A percentile compares a stretch with the other conserved stretches of the same genome.
Evolutionary conservation across 176 grass and related monocot genomes (phyloP).

Genomic region (Eragrostis nindensis): DNA sequence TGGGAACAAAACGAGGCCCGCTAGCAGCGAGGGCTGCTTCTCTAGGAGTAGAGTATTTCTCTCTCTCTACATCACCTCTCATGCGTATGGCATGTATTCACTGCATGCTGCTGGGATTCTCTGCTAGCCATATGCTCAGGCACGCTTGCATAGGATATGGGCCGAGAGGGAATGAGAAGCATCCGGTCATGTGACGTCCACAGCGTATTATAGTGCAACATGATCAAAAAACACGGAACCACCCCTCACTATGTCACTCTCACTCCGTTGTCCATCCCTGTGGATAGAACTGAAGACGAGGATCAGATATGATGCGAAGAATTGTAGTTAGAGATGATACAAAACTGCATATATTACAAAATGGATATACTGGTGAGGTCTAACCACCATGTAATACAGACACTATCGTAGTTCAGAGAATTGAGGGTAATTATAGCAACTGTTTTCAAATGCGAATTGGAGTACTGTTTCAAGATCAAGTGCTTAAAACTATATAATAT

Average conservation of each 20-base stretch:
- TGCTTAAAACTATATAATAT: background rate
- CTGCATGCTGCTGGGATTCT: constrained; percentile 39
- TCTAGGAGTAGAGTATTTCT: background rate
- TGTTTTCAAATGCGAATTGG: too few species aligned
- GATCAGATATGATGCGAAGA: background rate
- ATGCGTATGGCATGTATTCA: constrained; percentile 5
- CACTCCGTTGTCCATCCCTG: constrained; percentile 7
- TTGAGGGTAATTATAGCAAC: too few species aligned
- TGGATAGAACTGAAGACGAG: background rate
- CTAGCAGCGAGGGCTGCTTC: background rate
- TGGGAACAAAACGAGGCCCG: constrained; percentile 19
- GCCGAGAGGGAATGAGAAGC: constrained; percentile 63
- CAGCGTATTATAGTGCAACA: background rate
- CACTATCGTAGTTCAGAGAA: too few species aligned
- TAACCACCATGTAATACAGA: too few species aligned
- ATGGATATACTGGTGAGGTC: too few species aligned
- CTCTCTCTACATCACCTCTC: background rate
- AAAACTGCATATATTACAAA: too few species aligned
- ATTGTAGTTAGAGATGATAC: too few species aligned
- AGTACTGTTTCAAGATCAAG: too few species aligned
- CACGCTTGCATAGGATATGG: constrained; percentile 18
- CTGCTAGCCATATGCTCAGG: constrained; percentile 26
- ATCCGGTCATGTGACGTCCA: constrained; percentile 33
- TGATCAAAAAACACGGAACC: constrained; percentile 14
- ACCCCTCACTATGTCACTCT: background rate